Evolutionary conservation across 257 asterid species (phyloP).

Genomic region (Petunia secreta): DNA sequence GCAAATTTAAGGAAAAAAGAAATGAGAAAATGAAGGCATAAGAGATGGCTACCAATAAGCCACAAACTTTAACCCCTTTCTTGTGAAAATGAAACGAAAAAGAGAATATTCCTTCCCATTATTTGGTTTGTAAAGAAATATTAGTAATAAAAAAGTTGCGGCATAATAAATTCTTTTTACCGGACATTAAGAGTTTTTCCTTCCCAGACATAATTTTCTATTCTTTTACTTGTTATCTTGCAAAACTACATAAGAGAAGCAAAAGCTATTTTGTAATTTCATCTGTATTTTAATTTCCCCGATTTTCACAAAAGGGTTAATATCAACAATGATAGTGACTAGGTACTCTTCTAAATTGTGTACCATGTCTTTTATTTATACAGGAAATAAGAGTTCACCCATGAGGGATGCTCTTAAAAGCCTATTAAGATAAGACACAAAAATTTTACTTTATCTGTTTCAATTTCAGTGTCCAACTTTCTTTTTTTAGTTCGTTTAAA

Average conservation of each 20-base stretch:
- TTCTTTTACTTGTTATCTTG: neutral
- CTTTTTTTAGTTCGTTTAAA: too few relatives aligned
- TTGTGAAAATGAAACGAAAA: neutral
- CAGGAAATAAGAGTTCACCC: too few relatives aligned
- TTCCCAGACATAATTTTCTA: neutral
- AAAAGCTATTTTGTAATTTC: neutral
- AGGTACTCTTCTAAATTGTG: too few relatives aligned
- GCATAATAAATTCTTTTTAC: too few relatives aligned
- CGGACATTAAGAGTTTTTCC: neutral
- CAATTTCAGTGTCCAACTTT: too few relatives aligned
- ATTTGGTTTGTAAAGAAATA: too few relatives aligned
- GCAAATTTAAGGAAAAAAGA: neutral
- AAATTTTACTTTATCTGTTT: too few relatives aligned
- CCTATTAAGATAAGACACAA: too few relatives aligned
- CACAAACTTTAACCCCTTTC: neutral
- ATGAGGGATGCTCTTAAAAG: too few relatives aligned
- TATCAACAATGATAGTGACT: neutral
- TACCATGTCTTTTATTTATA: too few relatives aligned
- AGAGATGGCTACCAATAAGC: neutral
- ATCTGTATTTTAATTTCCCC: neutral
- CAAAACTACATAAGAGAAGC: neutral
- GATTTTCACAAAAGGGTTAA: neutral
- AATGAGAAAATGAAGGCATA: neutral
- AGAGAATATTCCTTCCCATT: neutral
- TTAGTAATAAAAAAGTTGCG: too few relatives aligned